These are phyloP conservation scores for Pseudotsuga menziesii DNA, from an alignment of 75 land plant species.

Conservation along the genomic window DNA sequence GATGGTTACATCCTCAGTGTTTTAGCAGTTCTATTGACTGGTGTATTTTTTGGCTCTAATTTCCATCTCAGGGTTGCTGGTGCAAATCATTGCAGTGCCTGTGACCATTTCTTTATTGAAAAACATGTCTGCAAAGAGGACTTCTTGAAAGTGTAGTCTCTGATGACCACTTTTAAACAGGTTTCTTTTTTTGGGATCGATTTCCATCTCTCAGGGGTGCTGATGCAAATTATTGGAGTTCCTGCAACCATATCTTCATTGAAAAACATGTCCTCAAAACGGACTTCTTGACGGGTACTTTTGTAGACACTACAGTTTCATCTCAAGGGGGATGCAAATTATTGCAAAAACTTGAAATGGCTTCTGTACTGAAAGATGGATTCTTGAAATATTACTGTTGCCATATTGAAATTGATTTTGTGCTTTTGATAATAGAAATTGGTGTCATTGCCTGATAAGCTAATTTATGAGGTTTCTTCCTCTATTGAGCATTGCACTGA, in stretches of 20 bases:
- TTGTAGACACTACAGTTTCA: no score
- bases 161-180: no score
- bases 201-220: slow-evolving; percentile 1
- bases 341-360: background rate
- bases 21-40: background rate
- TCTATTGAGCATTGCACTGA: background rate
- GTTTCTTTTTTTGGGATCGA: background rate
- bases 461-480: background rate
- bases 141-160: background rate
- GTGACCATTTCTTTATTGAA: slow-evolving; percentile 1
- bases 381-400: background rate
- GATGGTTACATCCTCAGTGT: background rate
- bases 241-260: background rate
- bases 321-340: no score
- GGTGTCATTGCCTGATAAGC: background rate
- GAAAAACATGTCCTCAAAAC: background rate
- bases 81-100: background rate
- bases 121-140: slow-evolving; percentile 6
- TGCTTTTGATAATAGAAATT: no score
- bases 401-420: no score
- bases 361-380: background rate
- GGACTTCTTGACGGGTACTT: background rate
- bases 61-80: slow-evolving; percentile 5
- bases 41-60: background rate
- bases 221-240: slow-evolving; percentile 4